phyloP scores from a whole-genome alignment of 129 eudicot species.

The Lactuca saligna region DNA sequence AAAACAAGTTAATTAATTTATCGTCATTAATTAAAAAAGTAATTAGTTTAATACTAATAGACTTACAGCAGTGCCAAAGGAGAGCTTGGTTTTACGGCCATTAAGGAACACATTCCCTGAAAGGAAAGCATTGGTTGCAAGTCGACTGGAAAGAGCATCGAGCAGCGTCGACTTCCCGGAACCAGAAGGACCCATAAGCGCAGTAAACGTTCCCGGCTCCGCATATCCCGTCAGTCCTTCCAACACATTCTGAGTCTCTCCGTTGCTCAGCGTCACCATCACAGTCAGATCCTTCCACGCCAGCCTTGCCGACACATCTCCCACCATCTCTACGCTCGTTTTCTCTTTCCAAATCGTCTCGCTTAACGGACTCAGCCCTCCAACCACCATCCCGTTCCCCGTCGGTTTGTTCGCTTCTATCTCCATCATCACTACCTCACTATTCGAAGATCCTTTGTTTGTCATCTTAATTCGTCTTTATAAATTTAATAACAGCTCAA shows the following conservation, averaged over 20 bases:
- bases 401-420: constrained; percentile 50
- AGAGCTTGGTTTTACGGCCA: constrained; percentile 87
- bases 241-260: constrained; percentile 81
- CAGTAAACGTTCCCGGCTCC: constrained; percentile 91
- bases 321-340: constrained; percentile 48
- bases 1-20: no score
- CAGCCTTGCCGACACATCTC: constrained; percentile 91
- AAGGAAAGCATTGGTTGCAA: constrained; percentile 88
- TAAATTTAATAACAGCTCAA: neutral
- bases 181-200: constrained; percentile 98
- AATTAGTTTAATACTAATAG: neutral
- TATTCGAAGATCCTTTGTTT: constrained; percentile 31
- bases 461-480: constrained; percentile 7
- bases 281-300: constrained; percentile 97
- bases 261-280: constrained; percentile 79
- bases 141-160: constrained; percentile 90
- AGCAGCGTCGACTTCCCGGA: constrained; percentile 95
- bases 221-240: constrained; percentile 87
- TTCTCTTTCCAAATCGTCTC: constrained; percentile 84
- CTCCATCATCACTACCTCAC: constrained; percentile 62
- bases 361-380: constrained; percentile 81
- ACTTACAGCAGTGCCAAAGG: constrained; percentile 95
- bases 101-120: constrained; percentile 75
- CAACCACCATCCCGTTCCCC: constrained; percentile 35
- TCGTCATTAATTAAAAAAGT: neutral